These are phyloP conservation scores for Beauveria sp. DNA, from an alignment of 2,329 filamentous ascomycete species.

Conservation along the genomic window DNA sequence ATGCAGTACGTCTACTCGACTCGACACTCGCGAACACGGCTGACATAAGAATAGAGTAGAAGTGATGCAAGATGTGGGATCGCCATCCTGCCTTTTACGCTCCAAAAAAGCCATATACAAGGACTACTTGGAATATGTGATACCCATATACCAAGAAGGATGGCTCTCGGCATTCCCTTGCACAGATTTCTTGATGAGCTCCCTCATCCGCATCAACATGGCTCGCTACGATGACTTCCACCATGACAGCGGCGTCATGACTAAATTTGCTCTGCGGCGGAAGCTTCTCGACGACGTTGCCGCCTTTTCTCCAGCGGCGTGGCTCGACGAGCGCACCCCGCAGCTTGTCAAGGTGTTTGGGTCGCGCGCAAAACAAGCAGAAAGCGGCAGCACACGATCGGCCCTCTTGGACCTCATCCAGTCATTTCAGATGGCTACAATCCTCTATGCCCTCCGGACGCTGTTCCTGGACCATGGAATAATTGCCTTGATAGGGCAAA, in stretches of 20 bases:
- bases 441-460: slow-evolving; percentile 12
- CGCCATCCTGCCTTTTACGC: not conserved
- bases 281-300: not conserved
- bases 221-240: not conserved
- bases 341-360: not conserved
- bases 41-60: not conserved
- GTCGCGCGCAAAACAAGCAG: not conserved
- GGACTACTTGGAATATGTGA: not conserved
- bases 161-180: slow-evolving; percentile 1
- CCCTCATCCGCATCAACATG: slow-evolving; percentile 2
- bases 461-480: slow-evolving; percentile 10
- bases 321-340: not conserved
- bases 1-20: slow-evolving; percentile 6
- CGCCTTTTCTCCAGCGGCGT: not conserved
- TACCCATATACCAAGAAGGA: slow-evolving; percentile 1
- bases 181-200: not conserved
- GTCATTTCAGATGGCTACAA: slow-evolving; percentile 1
- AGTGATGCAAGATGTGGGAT: slow-evolving; percentile 8
- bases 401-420: slow-evolving; percentile 6
- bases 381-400: not conserved
- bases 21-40: not conserved
- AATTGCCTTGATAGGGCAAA: not conserved
- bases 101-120: not conserved
- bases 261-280: not conserved
- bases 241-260: not conserved